Evolutionary conservation across 2,329 filamentous ascomycete species (phyloP), one percentile per base, ranked within the genome.

Genomic region (Teratosphaeria zuluensis): DNA sequence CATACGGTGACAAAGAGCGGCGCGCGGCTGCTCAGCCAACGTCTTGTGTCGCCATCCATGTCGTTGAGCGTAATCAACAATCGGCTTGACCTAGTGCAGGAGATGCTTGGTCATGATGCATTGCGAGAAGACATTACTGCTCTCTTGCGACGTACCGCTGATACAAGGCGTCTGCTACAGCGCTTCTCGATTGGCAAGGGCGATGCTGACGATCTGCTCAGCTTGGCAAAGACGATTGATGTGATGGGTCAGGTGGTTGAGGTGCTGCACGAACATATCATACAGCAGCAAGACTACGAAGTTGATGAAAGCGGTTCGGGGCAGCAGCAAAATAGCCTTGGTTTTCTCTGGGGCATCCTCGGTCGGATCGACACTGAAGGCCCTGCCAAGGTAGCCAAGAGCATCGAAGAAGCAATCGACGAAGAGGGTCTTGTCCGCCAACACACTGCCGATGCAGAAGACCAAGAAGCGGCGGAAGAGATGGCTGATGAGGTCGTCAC

Each of bases 181-280:
- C 96, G 94, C 70, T 97, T 99, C 72, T 89, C 92, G 0, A 82
- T 97, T 8, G 92, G 92, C 11, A 84, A 90, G 62, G 94, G 92
- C n/a, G 89, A 95, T 68, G 82, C 92, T 1, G 92, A 97, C 69
- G 94, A 97, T 72, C 81, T 99, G 42, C 78, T 97, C 51, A 88
- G 85, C 55, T 78, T 99, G 14, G 89, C 90, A 1, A 87, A 83
- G 64, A 96, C 94, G 0, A 89, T 97, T 60, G 75, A 82, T 56
- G 85, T 88, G 5, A 91, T 89, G 4, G 80, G 84, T 58, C 81
- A 86, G 19, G 85, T 95, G 52, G 77, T 82, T 1, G 67, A 70
- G 31, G 72, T 84, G 11, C 60, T 79, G 14, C 66, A 71, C 48
- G 62, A 65, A n/a, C 65, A 73, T 63, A 65, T 69, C 54, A n/a